These are phyloP conservation scores for Botrytis sinoallii DNA, from an alignment of 2,329 filamentous ascomycete genomes.

Conservation along the genomic window DNA sequence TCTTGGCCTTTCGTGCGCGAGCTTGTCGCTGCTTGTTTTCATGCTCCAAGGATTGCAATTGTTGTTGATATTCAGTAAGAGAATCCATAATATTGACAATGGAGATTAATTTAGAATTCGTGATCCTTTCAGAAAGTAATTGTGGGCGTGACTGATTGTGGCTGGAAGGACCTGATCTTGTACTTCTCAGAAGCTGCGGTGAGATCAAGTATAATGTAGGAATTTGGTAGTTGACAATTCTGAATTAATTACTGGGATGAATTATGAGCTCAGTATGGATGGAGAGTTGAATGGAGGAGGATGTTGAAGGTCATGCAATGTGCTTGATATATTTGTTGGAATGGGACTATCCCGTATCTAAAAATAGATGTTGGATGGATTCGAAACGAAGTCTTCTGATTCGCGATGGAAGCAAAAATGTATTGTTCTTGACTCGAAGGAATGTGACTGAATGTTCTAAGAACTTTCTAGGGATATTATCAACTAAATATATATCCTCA, in stretches of 20 bases:
- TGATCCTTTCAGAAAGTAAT: neutral
- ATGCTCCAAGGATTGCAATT: slow-evolving; percentile 7
- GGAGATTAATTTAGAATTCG: neutral
- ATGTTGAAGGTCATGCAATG: neutral
- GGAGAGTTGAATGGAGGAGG: neutral
- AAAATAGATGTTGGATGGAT: slow-evolving; percentile 10
- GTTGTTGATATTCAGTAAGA: neutral
- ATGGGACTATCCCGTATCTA: neutral
- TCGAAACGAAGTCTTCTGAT: neutral
- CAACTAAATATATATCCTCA: slow-evolving; percentile 7
- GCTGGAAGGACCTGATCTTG: neutral
- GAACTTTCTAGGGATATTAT: neutral
- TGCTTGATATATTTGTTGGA: slow-evolving; percentile 2
- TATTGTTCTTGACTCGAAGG: neutral
- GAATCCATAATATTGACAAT: neutral
- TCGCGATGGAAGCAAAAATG: neutral
- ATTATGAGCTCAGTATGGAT: neutral
- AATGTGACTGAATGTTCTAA: neutral
- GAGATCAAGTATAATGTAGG: neutral
- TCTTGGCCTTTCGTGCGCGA: neutral
- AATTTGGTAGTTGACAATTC: neutral
- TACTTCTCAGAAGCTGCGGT: neutral
- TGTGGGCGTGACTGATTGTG: neutral
- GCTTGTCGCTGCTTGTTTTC: slow-evolving; percentile 13
- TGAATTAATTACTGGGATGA: neutral